Percentiles rank a stretch among this genome's conserved stretches.
Evolutionary conservation across 2,329 filamentous ascomycete genomes (phyloP).

Genomic region (Diaporthe eres): DNA sequence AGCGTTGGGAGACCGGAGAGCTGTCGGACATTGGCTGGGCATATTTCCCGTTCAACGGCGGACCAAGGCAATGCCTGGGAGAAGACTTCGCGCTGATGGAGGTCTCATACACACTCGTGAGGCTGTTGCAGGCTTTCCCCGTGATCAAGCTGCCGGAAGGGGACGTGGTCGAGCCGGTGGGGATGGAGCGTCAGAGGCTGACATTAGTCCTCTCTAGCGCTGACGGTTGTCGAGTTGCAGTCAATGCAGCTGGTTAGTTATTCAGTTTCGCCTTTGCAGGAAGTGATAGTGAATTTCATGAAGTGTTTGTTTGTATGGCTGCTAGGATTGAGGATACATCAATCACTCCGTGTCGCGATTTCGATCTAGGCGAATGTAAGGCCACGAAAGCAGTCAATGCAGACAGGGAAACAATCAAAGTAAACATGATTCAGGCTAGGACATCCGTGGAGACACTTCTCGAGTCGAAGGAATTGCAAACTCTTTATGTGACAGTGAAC

Average conservation of each 20-base stretch:
- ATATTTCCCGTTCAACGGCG: constrained; percentile 55
- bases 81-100: constrained; percentile 51
- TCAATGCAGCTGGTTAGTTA: background rate
- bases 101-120: constrained; percentile 42
- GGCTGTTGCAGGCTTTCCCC: constrained; percentile 41
- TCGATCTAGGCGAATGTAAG: background rate
- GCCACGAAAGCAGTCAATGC: background rate
- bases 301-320: background rate
- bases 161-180: constrained; percentile 42
- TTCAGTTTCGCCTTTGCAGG: background rate
- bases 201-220: constrained; percentile 41
- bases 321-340: background rate
- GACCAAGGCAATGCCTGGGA: constrained; percentile 53
- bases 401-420: background rate
- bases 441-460: background rate
- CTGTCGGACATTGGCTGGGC: constrained; percentile 49
- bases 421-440: background rate
- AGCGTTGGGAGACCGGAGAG: constrained; percentile 53
- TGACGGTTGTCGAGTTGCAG: constrained; percentile 6
- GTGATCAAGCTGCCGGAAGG: constrained; percentile 41
- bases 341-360: background rate
- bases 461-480: background rate
- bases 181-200: constrained; percentile 44
- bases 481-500: background rate
- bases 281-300: background rate